These are phyloP conservation scores for Phytopythium ostracodes DNA, from an alignment of 352 stramenopile species.

Conservation along the genomic window DNA sequence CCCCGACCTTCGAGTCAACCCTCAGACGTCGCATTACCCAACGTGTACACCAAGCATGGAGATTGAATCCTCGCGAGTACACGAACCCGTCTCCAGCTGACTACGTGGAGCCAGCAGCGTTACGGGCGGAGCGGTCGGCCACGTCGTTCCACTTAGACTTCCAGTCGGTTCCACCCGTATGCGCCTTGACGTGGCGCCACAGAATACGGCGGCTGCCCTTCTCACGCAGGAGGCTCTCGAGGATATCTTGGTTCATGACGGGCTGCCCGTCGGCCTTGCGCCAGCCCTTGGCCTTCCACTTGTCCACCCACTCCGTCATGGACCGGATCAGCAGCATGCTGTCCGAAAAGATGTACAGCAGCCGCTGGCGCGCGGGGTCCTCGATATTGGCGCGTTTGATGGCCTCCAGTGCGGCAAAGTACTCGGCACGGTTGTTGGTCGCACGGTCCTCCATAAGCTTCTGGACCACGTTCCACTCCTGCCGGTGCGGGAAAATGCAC, in stretches of 20 bases:
- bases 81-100: background rate
- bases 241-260: constrained; percentile 64
- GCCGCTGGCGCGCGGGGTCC: constrained; percentile 20
- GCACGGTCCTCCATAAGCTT: constrained; percentile 36
- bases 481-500: constrained; percentile 69
- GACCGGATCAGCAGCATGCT: constrained; percentile 78
- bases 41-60: background rate
- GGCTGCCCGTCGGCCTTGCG: constrained; percentile 44
- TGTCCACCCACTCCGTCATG: constrained; percentile 71
- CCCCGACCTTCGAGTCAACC: background rate
- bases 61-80: too few species aligned
- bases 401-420: constrained; percentile 48
- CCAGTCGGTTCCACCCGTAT: constrained; percentile 57
- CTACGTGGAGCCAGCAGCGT: constrained; percentile 16
- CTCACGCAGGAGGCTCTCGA: constrained; percentile 47
- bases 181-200: constrained; percentile 66
- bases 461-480: constrained; percentile 58
- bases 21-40: background rate
- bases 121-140: constrained; percentile 42
- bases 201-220: constrained; percentile 42
- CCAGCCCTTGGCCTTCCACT: constrained; percentile 63
- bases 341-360: constrained; percentile 75
- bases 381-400: constrained; percentile 67
- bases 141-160: constrained; percentile 75
- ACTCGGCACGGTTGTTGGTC: constrained; percentile 58